phyloP scores from a whole-genome alignment of 495 filamentous ascomycete genomes.

The Penicillium antarcticum region DNA sequence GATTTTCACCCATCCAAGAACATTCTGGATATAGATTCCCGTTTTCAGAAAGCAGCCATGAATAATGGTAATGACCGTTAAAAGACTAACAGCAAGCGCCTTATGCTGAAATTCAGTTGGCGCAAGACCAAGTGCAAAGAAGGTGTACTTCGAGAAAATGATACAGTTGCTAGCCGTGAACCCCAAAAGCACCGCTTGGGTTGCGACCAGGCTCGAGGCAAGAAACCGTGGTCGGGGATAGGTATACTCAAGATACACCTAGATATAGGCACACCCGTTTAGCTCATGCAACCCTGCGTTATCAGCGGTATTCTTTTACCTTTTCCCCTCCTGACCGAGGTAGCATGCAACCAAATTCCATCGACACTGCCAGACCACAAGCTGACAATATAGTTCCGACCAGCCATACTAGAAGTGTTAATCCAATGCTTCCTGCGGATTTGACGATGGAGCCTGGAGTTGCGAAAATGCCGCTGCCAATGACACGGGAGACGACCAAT shows the following conservation, averaged over 20 bases:
- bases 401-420: slow-evolving; percentile 62
- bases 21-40: slow-evolving; percentile 45
- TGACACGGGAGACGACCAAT: slow-evolving; percentile 70
- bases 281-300: neutral
- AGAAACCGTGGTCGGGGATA: slow-evolving; percentile 68
- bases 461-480: slow-evolving; percentile 75
- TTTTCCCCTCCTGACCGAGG: slow-evolving; percentile 69
- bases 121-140: slow-evolving; percentile 34
- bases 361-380: slow-evolving; percentile 55
- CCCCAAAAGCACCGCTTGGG: slow-evolving; percentile 65
- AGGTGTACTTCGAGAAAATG: slow-evolving; percentile 42
- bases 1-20: slow-evolving; percentile 47
- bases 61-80: slow-evolving; percentile 35
- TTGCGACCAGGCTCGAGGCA: slow-evolving; percentile 63
- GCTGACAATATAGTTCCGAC: slow-evolving; percentile 58
- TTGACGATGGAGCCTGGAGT: slow-evolving; percentile 67
- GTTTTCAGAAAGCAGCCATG: slow-evolving; percentile 37
- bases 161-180: slow-evolving; percentile 56
- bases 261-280: neutral
- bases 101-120: slow-evolving; percentile 37
- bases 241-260: slow-evolving; percentile 71
- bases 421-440: slow-evolving; percentile 64
- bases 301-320: slow-evolving; percentile 21
- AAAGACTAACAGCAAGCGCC: slow-evolving; percentile 30
- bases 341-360: slow-evolving; percentile 73